Conservation (phyloP, 2,329 filamentous ascomycete species). For the Cladophialophora exuberans region DNA sequence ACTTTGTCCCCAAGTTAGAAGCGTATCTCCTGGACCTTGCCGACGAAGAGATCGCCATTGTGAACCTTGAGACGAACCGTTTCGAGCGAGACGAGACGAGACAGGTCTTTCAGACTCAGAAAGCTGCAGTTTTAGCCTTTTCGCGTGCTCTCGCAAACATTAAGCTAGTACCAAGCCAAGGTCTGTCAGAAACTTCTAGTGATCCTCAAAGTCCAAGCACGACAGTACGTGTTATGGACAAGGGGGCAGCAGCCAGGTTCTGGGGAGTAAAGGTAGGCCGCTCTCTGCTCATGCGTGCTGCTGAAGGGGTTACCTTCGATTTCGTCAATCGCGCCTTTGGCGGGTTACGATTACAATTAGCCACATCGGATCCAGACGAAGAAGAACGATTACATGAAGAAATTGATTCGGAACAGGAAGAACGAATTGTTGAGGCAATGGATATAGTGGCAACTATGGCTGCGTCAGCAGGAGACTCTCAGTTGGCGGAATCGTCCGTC, state of each 20-base stretch:
- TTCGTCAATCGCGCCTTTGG: constrained; percentile 65
- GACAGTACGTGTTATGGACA: constrained; percentile 43
- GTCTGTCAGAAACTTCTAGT: constrained; percentile 40
- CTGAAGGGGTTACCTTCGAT: constrained; percentile 58
- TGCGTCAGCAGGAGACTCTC: not conserved
- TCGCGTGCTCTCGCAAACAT: constrained; percentile 51
- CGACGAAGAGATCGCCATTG: constrained; percentile 50
- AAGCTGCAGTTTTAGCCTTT: constrained; percentile 61
- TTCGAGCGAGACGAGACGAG: constrained; percentile 61
- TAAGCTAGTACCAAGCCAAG: constrained; percentile 55
- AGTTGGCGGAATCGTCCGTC: constrained; percentile 1
- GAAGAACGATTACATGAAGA: constrained; percentile 56
- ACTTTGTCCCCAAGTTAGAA: constrained; percentile 60
- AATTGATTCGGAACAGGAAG: constrained; percentile 51
- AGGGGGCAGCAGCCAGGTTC: constrained; percentile 50
- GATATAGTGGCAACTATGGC: constrained; percentile 32
- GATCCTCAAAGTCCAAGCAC: constrained; percentile 17
- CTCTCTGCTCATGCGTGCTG: constrained; percentile 61
- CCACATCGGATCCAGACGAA: constrained; percentile 42
- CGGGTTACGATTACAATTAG: constrained; percentile 52
- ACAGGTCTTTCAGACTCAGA: constrained; percentile 56
- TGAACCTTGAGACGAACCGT: constrained; percentile 60
- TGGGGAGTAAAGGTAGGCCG: constrained; percentile 65
- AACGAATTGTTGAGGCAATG: constrained; percentile 46
- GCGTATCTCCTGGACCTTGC: constrained; percentile 62